Base-by-base conservation (phyloP, 768 basidiomycete genomes). In the Roridomyces roridus region DNA sequence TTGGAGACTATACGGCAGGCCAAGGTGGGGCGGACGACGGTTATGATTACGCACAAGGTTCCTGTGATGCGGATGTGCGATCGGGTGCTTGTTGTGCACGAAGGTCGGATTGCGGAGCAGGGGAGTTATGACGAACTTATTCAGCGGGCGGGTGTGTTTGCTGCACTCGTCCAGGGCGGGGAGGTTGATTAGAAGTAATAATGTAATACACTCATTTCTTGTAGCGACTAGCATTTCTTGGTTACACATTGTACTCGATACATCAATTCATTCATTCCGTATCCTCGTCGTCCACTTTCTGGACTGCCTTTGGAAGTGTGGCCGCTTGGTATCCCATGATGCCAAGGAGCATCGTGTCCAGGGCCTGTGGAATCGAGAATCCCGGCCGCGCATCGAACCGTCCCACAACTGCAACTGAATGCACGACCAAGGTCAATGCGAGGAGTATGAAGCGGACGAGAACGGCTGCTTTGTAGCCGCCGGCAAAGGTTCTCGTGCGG, bases 11-110 rank as follows among this genome's bases (percentile, higher is more conserved):
- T 96, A 46, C 75, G 76, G 54, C 67, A 73, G 25, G 85, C 86
- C 53, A 85, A 84, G 74, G 71, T 79, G n/a, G 85, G 85, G 20
- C 77, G 87, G 51, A 96, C 94, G 60, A 94, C 92, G 52, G 72
- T 98, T 61, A 89, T 98, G 82, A 86, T 98, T 63, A 98, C 96
- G 12, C 96, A 98, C 74, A 96, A 96, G 71, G 70, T 94, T 26
- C 83, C 86, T 40, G 86, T 93, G 26, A 98, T 98, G 96, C 80
- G 79, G 69, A 85, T 91, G 84, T 98, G 96, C 73, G 94, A 98
- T 71, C 81, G 93, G 29, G 86, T 98, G 29, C 62, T 97, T 18
- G 88, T 96, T 39, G 71, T 98, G 6, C 79, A 86, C 17, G 85
- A 87, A n/a, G 96, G 96, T 2, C 71, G 70, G 56, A 79, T 96